phyloP scores from a whole-genome alignment of 148 eudicot genomes.

The Linanthus parryae region DNA sequence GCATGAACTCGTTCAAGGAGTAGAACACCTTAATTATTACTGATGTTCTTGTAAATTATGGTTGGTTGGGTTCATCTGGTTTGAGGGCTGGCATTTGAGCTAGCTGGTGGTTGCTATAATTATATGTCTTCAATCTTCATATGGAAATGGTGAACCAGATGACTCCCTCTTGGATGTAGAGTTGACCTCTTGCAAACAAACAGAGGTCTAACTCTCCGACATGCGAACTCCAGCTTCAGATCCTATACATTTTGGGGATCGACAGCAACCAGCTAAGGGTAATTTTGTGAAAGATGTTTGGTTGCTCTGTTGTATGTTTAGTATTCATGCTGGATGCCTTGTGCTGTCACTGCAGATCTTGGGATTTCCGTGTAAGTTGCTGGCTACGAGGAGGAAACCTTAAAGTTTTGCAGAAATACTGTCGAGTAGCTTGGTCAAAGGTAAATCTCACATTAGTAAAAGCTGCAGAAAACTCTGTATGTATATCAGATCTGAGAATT shows the following conservation, averaged over 20 bases:
- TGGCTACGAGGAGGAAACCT: constrained; percentile 33
- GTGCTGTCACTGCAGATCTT: constrained; percentile 18
- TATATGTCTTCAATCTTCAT: neutral
- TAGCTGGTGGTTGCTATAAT: constrained; percentile 4
- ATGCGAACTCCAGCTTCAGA: constrained; percentile 17
- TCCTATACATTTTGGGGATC: constrained; percentile 16
- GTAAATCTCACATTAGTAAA: constrained; percentile 37
- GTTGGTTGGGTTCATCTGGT: constrained; percentile 27
- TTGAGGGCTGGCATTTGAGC: constrained; percentile 15
- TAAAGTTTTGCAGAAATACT: constrained; percentile 50
- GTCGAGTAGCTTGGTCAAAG: constrained; percentile 46
- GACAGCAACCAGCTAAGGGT: constrained; percentile 23
- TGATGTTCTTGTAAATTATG: constrained; percentile 15
- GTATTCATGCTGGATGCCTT: constrained; percentile 39
- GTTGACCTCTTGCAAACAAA: constrained; percentile 20
- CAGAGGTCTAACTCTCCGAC: constrained; percentile 22
- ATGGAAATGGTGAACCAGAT: constrained; percentile 19
- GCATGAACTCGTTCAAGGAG: constrained; percentile 37
- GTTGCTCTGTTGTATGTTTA: constrained; percentile 40
- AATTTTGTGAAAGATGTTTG: constrained; percentile 17
- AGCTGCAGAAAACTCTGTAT: constrained; percentile 41
- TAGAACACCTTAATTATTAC: constrained; percentile 13
- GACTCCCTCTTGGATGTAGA: constrained; percentile 19
- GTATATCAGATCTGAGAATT: constrained; percentile 27
- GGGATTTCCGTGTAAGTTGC: constrained; percentile 28